phyloP scores from a whole-genome alignment of 768 basidiomycete species.

The Tephrocybe sp. region DNA sequence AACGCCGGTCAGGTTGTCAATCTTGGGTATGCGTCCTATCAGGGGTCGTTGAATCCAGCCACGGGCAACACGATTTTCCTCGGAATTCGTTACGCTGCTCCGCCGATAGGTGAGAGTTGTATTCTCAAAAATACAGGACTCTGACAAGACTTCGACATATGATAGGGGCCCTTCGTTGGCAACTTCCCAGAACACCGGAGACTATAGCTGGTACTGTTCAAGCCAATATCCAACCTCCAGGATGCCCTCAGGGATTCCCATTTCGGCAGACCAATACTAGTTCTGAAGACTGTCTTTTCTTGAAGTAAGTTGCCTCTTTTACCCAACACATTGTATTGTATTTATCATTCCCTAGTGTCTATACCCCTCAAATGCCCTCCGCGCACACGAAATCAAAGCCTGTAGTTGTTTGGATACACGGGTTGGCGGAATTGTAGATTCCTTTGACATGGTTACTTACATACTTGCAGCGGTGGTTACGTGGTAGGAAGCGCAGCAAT shows the following conservation, averaged over 20 bases:
- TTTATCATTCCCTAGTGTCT: too few relatives aligned
- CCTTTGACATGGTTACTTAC: neutral
- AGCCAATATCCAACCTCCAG: conserved; percentile 29
- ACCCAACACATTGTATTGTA: too few relatives aligned
- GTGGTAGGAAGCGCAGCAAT: conserved; percentile 25
- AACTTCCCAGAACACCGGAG: conserved; percentile 30
- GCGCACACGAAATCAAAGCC: conserved; percentile 28
- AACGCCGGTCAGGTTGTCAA: conserved; percentile 30
- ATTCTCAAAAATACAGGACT: neutral
- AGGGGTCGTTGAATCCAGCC: conserved; percentile 34
- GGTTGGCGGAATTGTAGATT: conserved; percentile 21
- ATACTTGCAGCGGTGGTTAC: conserved; percentile 33
- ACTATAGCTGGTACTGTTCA: conserved; percentile 26
- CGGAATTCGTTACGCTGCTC: conserved; percentile 49
- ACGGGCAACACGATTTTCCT: conserved; percentile 37
- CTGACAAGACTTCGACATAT: neutral
- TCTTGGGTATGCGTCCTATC: conserved; percentile 45
- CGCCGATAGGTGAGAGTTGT: conserved; percentile 40
- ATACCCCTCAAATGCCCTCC: conserved; percentile 30
- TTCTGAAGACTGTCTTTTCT: conserved; percentile 42
- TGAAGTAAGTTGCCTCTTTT: conserved; percentile 37
- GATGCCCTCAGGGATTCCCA: conserved; percentile 36
- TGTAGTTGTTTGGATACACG: conserved; percentile 46
- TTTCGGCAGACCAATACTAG: conserved; percentile 18
- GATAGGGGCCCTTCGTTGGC: conserved; percentile 35